Base-by-base conservation (phyloP, 371 early-diverging fungal species). In the Saksenaea vasiformis region DNA sequence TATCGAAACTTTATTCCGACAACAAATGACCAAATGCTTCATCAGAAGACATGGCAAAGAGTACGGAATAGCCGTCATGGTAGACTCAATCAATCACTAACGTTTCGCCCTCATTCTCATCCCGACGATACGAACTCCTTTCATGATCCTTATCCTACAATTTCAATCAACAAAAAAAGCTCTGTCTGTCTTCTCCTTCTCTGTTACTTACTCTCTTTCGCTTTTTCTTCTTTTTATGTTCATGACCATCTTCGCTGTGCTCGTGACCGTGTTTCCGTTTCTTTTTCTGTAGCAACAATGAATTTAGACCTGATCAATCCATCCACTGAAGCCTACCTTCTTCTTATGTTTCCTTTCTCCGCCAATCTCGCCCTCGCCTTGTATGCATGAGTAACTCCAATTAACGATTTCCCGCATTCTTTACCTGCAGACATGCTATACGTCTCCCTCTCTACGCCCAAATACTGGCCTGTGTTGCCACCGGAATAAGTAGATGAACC, bases 201-300 rank as follows among this genome's bases (percentile, higher is more conserved):
- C 0, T 22, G 7, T 2, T 31, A 2, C 51, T 47, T 47, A 22
- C 51, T 22, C 11, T 47, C 56, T 41, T 56, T 55, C 57, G 44
- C 36, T 63, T 56, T 44, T 63, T 26, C 35, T 63, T 35, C 60
- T 54, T 65, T 15, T 54, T 62, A 35, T 62, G 55, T 26, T 62
- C 55, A 7, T 55, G 58, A 13, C 54, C 54, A 24, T 54, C 60
- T 43, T 47, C 60, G 15, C 59, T 39, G 28, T 54, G 47, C 39
- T 60, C 85, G 62, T 86, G 87, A 13, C 78, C 81, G 60, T 86
- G 85, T 62, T 79, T 84, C 78, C 87, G 81, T 71, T 87, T 87
- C 81, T 87, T 87, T 72, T 87, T 87, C 87, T 87, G 61, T 14
- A 28, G 35, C 17, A 47, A 24, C 22, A 5, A 51, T n/a, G n/a